These are phyloP conservation scores for Arctostaphylos glauca DNA, from an alignment of 148 eudicot species.

Conservation along the genomic window DNA sequence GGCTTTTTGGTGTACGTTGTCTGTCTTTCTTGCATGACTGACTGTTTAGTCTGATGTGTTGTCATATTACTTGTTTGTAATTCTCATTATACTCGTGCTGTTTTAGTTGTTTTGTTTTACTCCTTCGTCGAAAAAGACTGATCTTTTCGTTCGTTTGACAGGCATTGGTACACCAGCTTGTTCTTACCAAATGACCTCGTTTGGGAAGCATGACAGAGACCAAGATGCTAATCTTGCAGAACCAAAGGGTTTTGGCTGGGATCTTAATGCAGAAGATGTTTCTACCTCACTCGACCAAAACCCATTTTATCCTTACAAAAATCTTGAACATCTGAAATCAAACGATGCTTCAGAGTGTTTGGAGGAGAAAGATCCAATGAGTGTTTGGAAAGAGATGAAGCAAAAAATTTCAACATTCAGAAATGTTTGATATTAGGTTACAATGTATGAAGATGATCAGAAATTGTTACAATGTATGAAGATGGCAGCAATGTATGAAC, in stretches of 20 bases:
- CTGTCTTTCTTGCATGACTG: not conserved
- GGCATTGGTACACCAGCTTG: constrained; percentile 21
- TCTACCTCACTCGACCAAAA: constrained; percentile 52
- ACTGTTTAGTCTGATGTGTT: not conserved
- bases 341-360: constrained; percentile 56
- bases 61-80: too few species aligned
- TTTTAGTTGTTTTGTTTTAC: not conserved
- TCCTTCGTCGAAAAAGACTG: not conserved
- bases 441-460: too few species aligned
- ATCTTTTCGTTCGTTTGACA: constrained; percentile 17
- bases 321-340: constrained; percentile 27
- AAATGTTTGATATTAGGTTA: too few species aligned
- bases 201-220: constrained; percentile 8
- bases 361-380: constrained; percentile 62
- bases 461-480: too few species aligned
- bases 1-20: not conserved
- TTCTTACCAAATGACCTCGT: constrained; percentile 8
- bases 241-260: constrained; percentile 40
- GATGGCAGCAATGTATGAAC: too few species aligned
- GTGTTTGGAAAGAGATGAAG: constrained; percentile 87
- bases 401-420: too few species aligned
- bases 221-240: constrained; percentile 20
- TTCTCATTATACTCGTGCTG: not conserved
- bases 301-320: constrained; percentile 39
- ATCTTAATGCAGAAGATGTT: constrained; percentile 61